Evolutionary conservation across 2,329 filamentous ascomycete genomes (phyloP), one percentile per base, ranked within the genome.

Genomic region (Penicillium fuscoglaucum): DNA sequence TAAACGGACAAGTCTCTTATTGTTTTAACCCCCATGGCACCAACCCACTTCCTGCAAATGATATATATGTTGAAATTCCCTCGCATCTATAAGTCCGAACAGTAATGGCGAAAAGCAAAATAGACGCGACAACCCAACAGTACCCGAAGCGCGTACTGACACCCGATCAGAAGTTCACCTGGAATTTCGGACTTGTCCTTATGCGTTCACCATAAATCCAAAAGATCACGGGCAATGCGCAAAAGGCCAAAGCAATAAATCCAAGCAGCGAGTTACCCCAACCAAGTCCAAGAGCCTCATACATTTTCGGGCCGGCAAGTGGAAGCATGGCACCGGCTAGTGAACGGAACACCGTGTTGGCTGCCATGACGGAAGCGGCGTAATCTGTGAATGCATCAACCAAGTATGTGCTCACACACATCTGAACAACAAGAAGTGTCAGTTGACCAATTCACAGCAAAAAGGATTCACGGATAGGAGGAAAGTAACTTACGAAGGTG

Each of bases 291-390:
- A 83, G 69, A 0, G 69, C 66, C 0, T 67, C 56, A 59, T 82
- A 83, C 80, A 84, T 68, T 67, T 78, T 75, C 0, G 80, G 74
- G 0, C 86, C 87, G 12, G 85, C 86, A 1, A 89, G 74, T 0
- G 87, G 87, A 1, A 89, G 80, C 0, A 85, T 74, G 6, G 85
- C 85, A 0, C 83, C 85, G 0, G 80, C 78, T 52, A 87, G 72
- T 1, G 80, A 84, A 29, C 84, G 76, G 31, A 86, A 74, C 3
- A 86, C 79, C 0, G 83, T 82, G 13, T 82, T 82, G 0, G 82
- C 84, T 0, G 82, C 84, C 43, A 82, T 80, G 0, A 81, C 82
- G 52, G 72, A 77, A 0, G 81, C 81, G 0, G 81, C 78, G 28
- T 79, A 80, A 1, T 76, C 69, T 0, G 79, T 78, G 60, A 78